These are phyloP conservation scores for Baudoinia panamericana DNA, from an alignment of 495 filamentous ascomycete genomes.

Conservation along the genomic window DNA sequence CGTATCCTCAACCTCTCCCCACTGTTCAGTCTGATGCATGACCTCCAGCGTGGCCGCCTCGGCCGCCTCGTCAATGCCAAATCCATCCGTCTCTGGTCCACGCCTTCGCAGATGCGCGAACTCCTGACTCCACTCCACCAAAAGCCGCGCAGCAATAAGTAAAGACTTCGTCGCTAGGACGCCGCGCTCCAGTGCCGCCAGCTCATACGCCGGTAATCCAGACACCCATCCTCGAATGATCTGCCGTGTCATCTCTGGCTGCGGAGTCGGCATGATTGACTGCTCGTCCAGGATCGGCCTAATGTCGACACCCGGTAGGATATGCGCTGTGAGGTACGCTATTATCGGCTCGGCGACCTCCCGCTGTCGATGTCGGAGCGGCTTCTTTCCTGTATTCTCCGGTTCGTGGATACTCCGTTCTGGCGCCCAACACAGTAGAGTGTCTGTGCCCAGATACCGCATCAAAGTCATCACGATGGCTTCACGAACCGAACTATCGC, in stretches of 20 bases:
- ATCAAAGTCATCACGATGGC: constrained; percentile 54
- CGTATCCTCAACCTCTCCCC: constrained; percentile 96
- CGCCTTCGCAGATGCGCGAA: constrained; percentile 33
- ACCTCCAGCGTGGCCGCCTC: constrained; percentile 72
- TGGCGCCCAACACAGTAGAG: constrained; percentile 82
- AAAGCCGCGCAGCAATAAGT: constrained; percentile 57
- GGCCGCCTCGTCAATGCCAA: constrained; percentile 60
- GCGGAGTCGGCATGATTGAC: constrained; percentile 56
- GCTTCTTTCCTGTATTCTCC: constrained; percentile 29
- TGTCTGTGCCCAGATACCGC: constrained; percentile 84
- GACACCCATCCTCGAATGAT: constrained; percentile 69
- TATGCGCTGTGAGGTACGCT: constrained; percentile 48
- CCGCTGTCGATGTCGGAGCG: constrained; percentile 60
- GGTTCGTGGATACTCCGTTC: constrained; percentile 37
- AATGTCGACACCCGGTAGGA: constrained; percentile 82
- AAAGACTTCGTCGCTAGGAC: constrained; percentile 78
- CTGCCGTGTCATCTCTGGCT: constrained; percentile 57
- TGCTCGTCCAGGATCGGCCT: constrained; percentile 57
- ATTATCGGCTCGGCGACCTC: constrained; percentile 53
- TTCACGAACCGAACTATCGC: constrained; percentile 31
- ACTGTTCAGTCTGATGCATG: constrained; percentile 74
- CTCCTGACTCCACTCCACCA: constrained; percentile 81
- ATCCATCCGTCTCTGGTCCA: constrained; percentile 31
- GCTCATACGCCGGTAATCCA: constrained; percentile 56
- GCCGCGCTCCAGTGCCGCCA: constrained; percentile 74